Conservation (phyloP, 805 yeast genomes). For the Peterozyma xylosa region DNA sequence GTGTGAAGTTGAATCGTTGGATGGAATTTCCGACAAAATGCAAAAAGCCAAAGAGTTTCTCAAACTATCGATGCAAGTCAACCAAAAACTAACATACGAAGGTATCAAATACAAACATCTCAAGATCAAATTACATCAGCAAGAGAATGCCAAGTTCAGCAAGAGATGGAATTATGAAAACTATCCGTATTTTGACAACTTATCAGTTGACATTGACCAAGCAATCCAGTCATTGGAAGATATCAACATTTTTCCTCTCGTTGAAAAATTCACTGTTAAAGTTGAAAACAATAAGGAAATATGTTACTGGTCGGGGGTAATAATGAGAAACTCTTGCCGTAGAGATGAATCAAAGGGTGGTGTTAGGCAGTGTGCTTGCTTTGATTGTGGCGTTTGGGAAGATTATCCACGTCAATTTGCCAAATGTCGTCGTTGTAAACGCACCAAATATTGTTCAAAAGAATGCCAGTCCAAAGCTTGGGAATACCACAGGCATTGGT, state of each 20-base stretch:
- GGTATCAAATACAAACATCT: conserved; percentile 19
- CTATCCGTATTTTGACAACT: conserved; percentile 16
- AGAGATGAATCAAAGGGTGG: conserved; percentile 85
- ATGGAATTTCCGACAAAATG: not conserved
- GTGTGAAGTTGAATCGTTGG: not conserved
- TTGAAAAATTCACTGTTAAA: conserved; percentile 78
- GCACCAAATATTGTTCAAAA: conserved; percentile 91
- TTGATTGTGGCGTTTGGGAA: conserved; percentile 94
- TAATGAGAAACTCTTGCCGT: conserved; percentile 92
- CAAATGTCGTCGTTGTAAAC: conserved; percentile 87
- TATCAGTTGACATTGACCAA: conserved; percentile 25
- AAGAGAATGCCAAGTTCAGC: conserved; percentile 11
- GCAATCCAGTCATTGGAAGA: conserved; percentile 37
- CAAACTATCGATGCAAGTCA: conserved; percentile 8
- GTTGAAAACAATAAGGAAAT: conserved; percentile 65
- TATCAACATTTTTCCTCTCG: conserved; percentile 79
- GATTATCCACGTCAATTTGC: conserved; percentile 85
- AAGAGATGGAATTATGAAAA: conserved; percentile 37
- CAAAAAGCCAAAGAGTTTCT: conserved; percentile 8
- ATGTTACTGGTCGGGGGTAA: conserved; percentile 96
- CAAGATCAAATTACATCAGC: conserved; percentile 14
- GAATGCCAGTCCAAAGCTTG: conserved; percentile 90
- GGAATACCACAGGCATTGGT: conserved; percentile 94
- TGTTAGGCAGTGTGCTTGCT: conserved; percentile 89
- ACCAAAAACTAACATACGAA: conserved; percentile 9